These are phyloP conservation scores for Eimeria falciformis DNA, from an alignment of 169 alveolate species.

Conservation along the genomic window DNA sequence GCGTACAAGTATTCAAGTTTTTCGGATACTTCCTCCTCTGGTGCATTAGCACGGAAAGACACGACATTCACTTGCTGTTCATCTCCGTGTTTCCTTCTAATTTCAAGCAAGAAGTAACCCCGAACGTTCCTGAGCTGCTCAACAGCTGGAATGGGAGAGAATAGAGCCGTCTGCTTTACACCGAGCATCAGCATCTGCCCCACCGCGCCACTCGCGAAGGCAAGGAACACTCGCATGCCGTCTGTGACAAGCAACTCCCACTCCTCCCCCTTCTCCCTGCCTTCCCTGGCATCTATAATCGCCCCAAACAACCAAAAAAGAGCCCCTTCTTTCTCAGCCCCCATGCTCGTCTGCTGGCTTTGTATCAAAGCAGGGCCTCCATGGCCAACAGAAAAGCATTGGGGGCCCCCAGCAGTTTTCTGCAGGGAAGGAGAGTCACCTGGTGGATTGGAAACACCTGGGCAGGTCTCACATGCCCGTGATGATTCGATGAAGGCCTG, in stretches of 20 bases:
- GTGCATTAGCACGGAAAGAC: not conserved
- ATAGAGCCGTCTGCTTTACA: constrained; percentile 2
- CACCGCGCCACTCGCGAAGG: not conserved
- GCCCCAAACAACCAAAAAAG: constrained; percentile 48
- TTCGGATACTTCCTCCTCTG: not conserved
- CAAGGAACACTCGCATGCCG: constrained; percentile 5
- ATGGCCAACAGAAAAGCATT: not conserved
- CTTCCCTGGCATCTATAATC: constrained; percentile 1
- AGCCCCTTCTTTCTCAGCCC: not conserved
- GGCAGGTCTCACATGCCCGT: not conserved
- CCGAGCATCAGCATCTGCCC: not conserved
- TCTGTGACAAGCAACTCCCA: constrained; percentile 41
- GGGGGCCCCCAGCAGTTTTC: not conserved
- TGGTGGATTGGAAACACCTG: constrained; percentile 20
- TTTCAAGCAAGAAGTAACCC: constrained; percentile 12
- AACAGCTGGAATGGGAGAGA: not conserved
- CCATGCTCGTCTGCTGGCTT: not conserved
- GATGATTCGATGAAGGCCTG: no score
- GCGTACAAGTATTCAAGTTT: not conserved
- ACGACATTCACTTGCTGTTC: not conserved
- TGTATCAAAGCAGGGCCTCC: not conserved
- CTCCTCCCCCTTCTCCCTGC: not conserved
- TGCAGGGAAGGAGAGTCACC: not conserved
- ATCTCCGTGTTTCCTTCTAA: not conserved
- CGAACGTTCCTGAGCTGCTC: not conserved